These are phyloP conservation scores for Pyrrhoderma lamaoense DNA, from an alignment of 1,284 basidiomycete genomes.

Conservation along the genomic window DNA sequence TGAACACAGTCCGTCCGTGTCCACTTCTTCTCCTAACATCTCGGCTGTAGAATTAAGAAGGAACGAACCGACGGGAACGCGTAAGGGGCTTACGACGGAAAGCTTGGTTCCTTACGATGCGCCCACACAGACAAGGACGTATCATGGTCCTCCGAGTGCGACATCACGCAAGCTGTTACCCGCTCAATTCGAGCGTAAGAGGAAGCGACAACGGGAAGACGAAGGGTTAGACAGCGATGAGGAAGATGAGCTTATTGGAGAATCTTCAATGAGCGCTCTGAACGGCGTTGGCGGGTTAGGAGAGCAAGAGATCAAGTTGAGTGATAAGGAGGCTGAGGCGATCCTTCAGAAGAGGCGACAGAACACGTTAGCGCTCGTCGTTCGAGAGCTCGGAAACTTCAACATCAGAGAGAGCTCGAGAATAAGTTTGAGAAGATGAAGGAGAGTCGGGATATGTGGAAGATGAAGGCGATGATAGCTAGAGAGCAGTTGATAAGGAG, in stretches of 20 bases:
- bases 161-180: conserved; percentile 56
- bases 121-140: conserved; percentile 50
- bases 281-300: conserved; percentile 32
- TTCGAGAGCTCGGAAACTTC: conserved; percentile 68
- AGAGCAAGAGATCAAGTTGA: conserved; percentile 26
- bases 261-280: conserved; percentile 29
- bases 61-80: conserved; percentile 39
- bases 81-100: conserved; percentile 44
- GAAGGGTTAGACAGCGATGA: conserved; percentile 49
- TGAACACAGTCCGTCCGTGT: too few species aligned
- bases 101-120: conserved; percentile 48
- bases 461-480: conserved; percentile 40
- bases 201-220: conserved; percentile 32
- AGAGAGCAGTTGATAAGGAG: conserved; percentile 39
- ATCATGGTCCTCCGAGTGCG: conserved; percentile 41
- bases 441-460: conserved; percentile 50
- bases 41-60: conserved; percentile 23
- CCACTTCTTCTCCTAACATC: background rate
- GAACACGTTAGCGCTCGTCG: conserved; percentile 77
- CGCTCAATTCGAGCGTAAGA: conserved; percentile 48
- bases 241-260: conserved; percentile 30
- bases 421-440: conserved; percentile 39
- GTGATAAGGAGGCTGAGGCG: conserved; percentile 46
- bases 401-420: conserved; percentile 62
- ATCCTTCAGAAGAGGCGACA: conserved; percentile 73